Evolutionary conservation across 1,284 basidiomycete species (phyloP).

Genomic region (Phlebopus sp.): DNA sequence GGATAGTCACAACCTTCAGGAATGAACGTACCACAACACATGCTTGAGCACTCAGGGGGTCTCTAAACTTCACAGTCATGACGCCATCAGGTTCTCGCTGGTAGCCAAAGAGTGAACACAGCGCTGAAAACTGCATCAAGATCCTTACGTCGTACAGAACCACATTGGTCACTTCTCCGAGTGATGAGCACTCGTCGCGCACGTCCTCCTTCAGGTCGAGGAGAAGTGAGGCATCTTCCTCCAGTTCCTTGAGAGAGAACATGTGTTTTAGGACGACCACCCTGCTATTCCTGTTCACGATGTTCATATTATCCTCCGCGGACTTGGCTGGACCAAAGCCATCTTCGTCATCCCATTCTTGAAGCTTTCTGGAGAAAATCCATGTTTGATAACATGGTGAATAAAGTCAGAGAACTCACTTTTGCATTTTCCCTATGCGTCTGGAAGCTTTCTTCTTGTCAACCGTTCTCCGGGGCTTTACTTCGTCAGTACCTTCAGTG

Average conservation of each 20-base stretch:
- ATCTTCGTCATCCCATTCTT: conserved; percentile 85
- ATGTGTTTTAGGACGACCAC: conserved; percentile 94
- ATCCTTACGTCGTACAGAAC: conserved; percentile 90
- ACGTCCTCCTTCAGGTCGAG: conserved; percentile 97
- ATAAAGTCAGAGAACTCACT: conserved; percentile 48
- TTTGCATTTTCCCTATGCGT: conserved; percentile 87
- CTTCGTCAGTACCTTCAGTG: conserved; percentile 27
- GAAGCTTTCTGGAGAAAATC: conserved; percentile 57
- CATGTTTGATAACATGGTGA: neutral
- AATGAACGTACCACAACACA: conserved; percentile 72
- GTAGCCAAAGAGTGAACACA: neutral
- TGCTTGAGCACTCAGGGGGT: conserved; percentile 82
- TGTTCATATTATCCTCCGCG: conserved; percentile 47
- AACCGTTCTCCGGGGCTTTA: conserved; percentile 61
- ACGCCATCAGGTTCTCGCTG: conserved; percentile 92
- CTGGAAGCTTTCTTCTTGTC: conserved; percentile 81
- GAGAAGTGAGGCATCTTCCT: conserved; percentile 83
- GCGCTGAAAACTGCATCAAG: neutral
- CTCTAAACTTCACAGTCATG: conserved; percentile 95
- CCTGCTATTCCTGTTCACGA: conserved; percentile 59
- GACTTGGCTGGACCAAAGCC: conserved; percentile 71
- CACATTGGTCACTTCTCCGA: conserved; percentile 97
- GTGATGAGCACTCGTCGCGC: conserved; percentile 84
- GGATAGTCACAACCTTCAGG: neutral
- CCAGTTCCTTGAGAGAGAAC: conserved; percentile 88